Evolutionary conservation across 495 filamentous ascomycete genomes (phyloP).

Genomic region (Penicillium pulvis): DNA sequence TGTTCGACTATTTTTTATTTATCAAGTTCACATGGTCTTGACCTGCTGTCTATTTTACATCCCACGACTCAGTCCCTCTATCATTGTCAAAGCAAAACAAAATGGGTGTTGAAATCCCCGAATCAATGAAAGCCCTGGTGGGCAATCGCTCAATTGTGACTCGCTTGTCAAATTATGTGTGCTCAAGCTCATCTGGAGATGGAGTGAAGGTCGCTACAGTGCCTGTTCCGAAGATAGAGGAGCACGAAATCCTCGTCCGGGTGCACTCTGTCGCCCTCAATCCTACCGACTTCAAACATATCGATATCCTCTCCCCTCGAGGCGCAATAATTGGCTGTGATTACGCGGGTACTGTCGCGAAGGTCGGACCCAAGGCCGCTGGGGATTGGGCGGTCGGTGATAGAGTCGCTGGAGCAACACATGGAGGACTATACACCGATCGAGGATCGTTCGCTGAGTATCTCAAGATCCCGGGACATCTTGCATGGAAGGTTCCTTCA

Average conservation of each 20-base stretch:
- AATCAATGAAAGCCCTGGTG: slow-evolving; percentile 14
- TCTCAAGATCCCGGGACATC: slow-evolving; percentile 45
- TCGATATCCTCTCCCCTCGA: slow-evolving; percentile 32
- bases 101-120: slow-evolving; percentile 11
- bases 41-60: background rate
- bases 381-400: slow-evolving; percentile 40
- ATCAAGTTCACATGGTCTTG: background rate
- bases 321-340: slow-evolving; percentile 55
- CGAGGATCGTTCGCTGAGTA: slow-evolving; percentile 49
- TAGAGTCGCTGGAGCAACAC: slow-evolving; percentile 19
- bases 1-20: background rate
- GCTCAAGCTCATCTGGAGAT: slow-evolving; percentile 7
- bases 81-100: background rate
- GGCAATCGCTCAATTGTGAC: slow-evolving; percentile 8
- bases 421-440: slow-evolving; percentile 25
- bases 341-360: slow-evolving; percentile 51
- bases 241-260: slow-evolving; percentile 50
- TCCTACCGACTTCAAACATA: slow-evolving; percentile 58
- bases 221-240: slow-evolving; percentile 32
- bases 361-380: slow-evolving; percentile 25
- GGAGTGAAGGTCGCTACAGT: slow-evolving; percentile 15
- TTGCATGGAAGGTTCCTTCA: slow-evolving; percentile 52
- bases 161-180: slow-evolving; percentile 11
- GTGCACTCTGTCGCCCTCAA: slow-evolving; percentile 50
- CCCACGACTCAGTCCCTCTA: background rate